These are phyloP conservation scores for Podospora didyma DNA, from an alignment of 495 filamentous ascomycete genomes.

Conservation along the genomic window DNA sequence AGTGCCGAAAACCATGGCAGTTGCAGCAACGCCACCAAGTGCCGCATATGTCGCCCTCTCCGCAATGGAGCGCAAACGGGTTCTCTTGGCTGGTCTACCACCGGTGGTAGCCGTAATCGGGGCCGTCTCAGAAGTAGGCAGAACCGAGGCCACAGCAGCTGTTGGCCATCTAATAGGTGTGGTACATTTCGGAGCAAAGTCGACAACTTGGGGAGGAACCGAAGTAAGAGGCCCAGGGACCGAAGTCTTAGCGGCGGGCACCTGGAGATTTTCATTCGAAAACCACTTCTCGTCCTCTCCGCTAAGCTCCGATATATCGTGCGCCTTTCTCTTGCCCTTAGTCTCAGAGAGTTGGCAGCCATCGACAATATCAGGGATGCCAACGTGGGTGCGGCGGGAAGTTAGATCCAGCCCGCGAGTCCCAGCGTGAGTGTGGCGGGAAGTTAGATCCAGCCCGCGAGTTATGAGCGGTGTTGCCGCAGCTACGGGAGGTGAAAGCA, in stretches of 20 bases:
- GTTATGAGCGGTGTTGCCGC: neutral
- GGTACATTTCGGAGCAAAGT: neutral
- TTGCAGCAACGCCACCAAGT: constrained; percentile 37
- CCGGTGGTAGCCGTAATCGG: neutral
- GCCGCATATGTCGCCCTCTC: constrained; percentile 38
- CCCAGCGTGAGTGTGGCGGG: constrained; percentile 14
- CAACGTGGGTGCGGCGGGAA: constrained; percentile 20
- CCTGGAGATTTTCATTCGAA: neutral
- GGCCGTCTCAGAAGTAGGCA: neutral
- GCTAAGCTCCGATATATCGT: constrained; percentile 31
- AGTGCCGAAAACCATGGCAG: constrained; percentile 33
- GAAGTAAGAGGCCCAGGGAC: neutral
- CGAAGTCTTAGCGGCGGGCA: neutral
- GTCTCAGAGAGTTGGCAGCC: neutral
- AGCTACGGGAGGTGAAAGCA: too few species aligned
- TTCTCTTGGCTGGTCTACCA: constrained; percentile 26
- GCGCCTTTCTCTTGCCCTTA: constrained; percentile 30
- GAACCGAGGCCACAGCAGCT: neutral
- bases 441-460: neutral
- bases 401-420: neutral
- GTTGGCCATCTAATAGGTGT: neutral
- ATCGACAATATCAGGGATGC: constrained; percentile 31
- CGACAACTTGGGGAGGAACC: neutral
- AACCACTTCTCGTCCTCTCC: constrained; percentile 23
- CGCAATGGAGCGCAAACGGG: constrained; percentile 28